phyloP scores from a whole-genome alignment of 208 protist genomes.

The Herpetomonas samuelpessoai region DNA sequence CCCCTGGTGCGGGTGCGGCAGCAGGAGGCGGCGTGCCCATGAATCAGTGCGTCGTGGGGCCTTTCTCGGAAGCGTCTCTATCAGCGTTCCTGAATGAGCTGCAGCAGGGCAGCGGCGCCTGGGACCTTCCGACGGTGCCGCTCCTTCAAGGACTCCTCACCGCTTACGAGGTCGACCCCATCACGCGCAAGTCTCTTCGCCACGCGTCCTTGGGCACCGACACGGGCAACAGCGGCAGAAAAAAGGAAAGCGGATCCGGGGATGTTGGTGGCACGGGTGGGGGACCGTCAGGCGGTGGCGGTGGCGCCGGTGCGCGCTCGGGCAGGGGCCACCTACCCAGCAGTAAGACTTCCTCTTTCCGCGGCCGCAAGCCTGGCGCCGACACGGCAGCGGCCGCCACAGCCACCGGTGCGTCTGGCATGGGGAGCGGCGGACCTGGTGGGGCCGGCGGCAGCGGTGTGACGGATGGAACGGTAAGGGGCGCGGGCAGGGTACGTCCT shows the following conservation, averaged over 20 bases:
- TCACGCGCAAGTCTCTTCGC: neutral
- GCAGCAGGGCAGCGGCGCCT: conserved; percentile 24
- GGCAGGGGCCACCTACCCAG: neutral
- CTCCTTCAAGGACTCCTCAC: conserved; percentile 29
- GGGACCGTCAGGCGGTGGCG: no score
- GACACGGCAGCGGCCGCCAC: neutral
- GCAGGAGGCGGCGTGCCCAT: neutral
- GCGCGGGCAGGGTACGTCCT: no score
- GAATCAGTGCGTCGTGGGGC: conserved; percentile 14
- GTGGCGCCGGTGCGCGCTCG: neutral
- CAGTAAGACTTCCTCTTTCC: neutral
- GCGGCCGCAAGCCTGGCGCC: neutral
- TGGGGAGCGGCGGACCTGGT: no score
- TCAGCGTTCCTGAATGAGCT: conserved; percentile 27
- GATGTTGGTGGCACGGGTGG: neutral
- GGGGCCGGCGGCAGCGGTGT: neutral
- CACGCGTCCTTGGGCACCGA: neutral
- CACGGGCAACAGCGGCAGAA: neutral
- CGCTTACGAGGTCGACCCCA: conserved; percentile 9
- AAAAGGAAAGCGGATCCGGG: no score
- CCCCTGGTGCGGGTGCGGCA: neutral
- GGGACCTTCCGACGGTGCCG: conserved; percentile 25
- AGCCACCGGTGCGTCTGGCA: neutral
- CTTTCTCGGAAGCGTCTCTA: conserved; percentile 18
- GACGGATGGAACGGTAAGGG: no score